Evolutionary conservation across 2,329 filamentous ascomycete genomes (phyloP).

Genomic region (Diaporthe nobilis): DNA sequence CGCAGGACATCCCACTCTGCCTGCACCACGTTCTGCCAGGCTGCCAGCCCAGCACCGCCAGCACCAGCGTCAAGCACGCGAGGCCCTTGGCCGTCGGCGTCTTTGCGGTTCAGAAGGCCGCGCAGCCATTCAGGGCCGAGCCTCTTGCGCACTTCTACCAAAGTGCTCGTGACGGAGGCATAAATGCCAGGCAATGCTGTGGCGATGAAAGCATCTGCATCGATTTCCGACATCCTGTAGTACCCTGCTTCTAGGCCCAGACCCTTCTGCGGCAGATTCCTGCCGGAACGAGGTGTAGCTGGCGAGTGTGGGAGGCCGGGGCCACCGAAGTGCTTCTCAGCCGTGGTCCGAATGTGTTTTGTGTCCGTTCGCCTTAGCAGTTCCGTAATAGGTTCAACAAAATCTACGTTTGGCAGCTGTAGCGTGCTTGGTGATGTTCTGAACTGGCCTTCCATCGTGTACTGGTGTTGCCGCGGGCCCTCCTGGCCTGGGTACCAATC

Average conservation of each 20-base stretch:
- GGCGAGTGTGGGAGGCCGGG: constrained; percentile 81
- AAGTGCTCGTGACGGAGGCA: constrained; percentile 74
- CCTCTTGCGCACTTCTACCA: constrained; percentile 82
- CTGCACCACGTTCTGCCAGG: constrained; percentile 82
- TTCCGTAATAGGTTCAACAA: constrained; percentile 78
- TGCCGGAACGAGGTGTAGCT: constrained; percentile 73
- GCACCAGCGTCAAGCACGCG: constrained; percentile 82
- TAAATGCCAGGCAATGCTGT: constrained; percentile 80
- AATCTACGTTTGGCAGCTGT: constrained; percentile 77
- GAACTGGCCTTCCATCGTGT: constrained; percentile 82
- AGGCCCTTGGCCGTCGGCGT: constrained; percentile 62
- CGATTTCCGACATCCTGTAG: constrained; percentile 79
- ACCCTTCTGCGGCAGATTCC: constrained; percentile 72
- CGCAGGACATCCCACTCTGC: constrained; percentile 85
- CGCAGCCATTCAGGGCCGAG: constrained; percentile 80
- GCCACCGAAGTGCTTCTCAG: constrained; percentile 84
- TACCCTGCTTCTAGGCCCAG: constrained; percentile 76
- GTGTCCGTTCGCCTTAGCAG: constrained; percentile 78
- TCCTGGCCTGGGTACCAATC: constrained; percentile 41
- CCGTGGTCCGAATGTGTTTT: constrained; percentile 81
- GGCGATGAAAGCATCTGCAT: constrained; percentile 80
- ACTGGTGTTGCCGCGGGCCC: constrained; percentile 76
- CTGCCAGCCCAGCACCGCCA: constrained; percentile 79
- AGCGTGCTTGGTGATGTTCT: constrained; percentile 81
- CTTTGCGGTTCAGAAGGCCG: constrained; percentile 71